phyloP scores from a whole-genome alignment of 2,329 filamentous ascomycete genomes.

The Aspergillus novofumigatus region DNA sequence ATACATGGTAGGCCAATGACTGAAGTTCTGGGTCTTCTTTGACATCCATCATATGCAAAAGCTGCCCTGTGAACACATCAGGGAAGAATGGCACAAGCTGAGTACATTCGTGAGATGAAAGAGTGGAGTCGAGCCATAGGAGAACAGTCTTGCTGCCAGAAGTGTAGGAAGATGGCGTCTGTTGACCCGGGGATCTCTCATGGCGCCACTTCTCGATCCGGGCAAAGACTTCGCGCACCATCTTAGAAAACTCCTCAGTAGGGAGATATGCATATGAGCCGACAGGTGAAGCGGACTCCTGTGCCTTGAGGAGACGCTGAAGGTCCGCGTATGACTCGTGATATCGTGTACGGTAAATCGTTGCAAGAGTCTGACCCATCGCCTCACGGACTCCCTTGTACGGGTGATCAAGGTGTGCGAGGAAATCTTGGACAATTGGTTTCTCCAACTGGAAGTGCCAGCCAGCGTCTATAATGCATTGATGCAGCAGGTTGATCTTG shows the following conservation, averaged over 20 bases:
- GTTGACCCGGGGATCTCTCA: constrained; percentile 78
- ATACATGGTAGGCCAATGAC: constrained; percentile 91
- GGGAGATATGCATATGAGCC: constrained; percentile 81
- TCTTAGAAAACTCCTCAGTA: constrained; percentile 66
- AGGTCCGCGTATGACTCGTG: constrained; percentile 90
- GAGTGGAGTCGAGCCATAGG: constrained; percentile 86
- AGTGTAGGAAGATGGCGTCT: constrained; percentile 91
- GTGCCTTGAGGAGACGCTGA: constrained; percentile 66
- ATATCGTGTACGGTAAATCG: constrained; percentile 86
- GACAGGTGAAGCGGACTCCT: constrained; percentile 75
- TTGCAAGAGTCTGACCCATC: constrained; percentile 83
- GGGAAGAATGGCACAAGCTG: constrained; percentile 90
- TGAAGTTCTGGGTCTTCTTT: constrained; percentile 97
- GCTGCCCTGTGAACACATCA: constrained; percentile 79
- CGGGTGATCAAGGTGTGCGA: constrained; percentile 88
- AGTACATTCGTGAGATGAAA: constrained; percentile 89
- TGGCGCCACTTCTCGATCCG: constrained; percentile 83
- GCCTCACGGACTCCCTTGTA: constrained; percentile 97
- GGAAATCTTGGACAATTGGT: constrained; percentile 83
- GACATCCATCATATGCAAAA: constrained; percentile 99
- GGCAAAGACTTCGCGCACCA: constrained; percentile 70
- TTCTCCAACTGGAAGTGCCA: constrained; percentile 95
- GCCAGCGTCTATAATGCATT: constrained; percentile 78
- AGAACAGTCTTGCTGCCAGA: constrained; percentile 94
- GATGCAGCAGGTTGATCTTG: constrained; percentile 86